Conservation (phyloP, 495 filamentous ascomycete genomes). For the Penicillium herquei region DNA sequence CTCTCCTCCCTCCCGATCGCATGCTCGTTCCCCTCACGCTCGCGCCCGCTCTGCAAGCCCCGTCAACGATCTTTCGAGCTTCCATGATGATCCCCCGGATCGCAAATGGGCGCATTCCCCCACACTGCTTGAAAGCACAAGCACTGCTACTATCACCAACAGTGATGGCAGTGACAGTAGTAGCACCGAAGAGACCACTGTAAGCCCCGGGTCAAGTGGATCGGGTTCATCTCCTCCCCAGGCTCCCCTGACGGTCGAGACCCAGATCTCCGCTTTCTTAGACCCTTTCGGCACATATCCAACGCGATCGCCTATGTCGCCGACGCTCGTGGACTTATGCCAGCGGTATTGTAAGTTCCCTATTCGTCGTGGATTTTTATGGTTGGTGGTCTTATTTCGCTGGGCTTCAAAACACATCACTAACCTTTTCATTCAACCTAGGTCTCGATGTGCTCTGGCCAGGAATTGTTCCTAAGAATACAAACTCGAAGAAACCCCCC, state of each 20-base stretch:
- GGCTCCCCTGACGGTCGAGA: constrained; percentile 16
- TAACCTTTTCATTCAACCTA: neutral
- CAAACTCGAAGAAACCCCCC: constrained; percentile 1
- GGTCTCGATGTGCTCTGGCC: constrained; percentile 36
- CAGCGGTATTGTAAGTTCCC: constrained; percentile 26
- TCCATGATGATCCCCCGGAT: too few relatives aligned
- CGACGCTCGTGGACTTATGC: constrained; percentile 17
- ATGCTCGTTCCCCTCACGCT: too few relatives aligned
- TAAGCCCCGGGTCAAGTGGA: too few relatives aligned
- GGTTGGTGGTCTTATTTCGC: neutral
- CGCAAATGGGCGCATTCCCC: too few relatives aligned
- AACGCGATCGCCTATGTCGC: constrained; percentile 12
- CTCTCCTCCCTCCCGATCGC: neutral
- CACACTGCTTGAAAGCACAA: too few relatives aligned
- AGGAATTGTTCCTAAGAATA: constrained; percentile 23
- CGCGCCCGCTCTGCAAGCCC: too few relatives aligned
- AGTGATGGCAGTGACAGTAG: too few relatives aligned
- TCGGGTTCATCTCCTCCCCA: neutral
- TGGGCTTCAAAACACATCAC: neutral
- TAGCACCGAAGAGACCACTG: too few relatives aligned
- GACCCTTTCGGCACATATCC: constrained; percentile 38
- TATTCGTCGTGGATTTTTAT: neutral
- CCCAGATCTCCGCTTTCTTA: constrained; percentile 19
- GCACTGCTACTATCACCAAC: too few relatives aligned
- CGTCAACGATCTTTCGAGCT: too few relatives aligned